Percentiles rank a stretch among this genome's conserved stretches.
phyloP scores from a whole-genome alignment of 2,329 filamentous ascomycete genomes.

The Cercospora janseana region DNA sequence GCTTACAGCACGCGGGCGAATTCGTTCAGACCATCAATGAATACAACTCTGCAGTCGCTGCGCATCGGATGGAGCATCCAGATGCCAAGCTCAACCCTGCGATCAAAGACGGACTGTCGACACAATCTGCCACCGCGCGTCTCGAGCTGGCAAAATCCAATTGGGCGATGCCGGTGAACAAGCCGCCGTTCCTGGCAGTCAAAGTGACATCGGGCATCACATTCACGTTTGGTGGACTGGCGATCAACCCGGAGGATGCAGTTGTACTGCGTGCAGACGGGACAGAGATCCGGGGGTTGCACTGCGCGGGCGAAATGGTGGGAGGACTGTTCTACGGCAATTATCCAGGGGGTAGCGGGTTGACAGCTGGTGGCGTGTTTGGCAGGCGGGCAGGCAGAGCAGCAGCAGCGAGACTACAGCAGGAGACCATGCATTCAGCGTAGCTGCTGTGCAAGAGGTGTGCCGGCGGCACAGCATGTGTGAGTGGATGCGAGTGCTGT shows the following conservation, averaged over 20 bases:
- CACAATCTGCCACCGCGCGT: slow-evolving; percentile 49
- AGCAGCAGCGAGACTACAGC: slow-evolving; percentile 28
- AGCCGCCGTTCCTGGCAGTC: slow-evolving; percentile 61
- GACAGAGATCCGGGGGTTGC: slow-evolving; percentile 55
- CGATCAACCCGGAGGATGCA: slow-evolving; percentile 55
- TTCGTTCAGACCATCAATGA: slow-evolving; percentile 55
- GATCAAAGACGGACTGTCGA: slow-evolving; percentile 61
- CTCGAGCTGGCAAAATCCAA: slow-evolving; percentile 61
- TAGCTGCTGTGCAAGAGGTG: not conserved
- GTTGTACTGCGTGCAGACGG: slow-evolving; percentile 51
- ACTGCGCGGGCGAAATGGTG: slow-evolving; percentile 64
- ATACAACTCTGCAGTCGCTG: slow-evolving; percentile 59
- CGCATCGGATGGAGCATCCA: slow-evolving; percentile 48
- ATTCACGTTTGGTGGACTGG: slow-evolving; percentile 66
- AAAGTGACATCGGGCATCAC: slow-evolving; percentile 65
- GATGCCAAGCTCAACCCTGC: slow-evolving; percentile 57
- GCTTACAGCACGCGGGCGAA: slow-evolving; percentile 46
- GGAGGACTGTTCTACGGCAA: slow-evolving; percentile 64
- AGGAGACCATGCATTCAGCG: not conserved
- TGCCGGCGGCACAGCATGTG: slow-evolving; percentile 4
- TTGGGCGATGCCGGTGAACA: slow-evolving; percentile 60
- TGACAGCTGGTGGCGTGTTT: slow-evolving; percentile 60
- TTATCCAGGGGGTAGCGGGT: slow-evolving; percentile 62
- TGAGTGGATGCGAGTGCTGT: not conserved
- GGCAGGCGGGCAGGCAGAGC: slow-evolving; percentile 45